Percentiles rank a stretch among this genome's conserved stretches.
phyloP scores from a whole-genome alignment of 2,329 filamentous ascomycete genomes.

The Pseudogymnoascus sp. region DNA sequence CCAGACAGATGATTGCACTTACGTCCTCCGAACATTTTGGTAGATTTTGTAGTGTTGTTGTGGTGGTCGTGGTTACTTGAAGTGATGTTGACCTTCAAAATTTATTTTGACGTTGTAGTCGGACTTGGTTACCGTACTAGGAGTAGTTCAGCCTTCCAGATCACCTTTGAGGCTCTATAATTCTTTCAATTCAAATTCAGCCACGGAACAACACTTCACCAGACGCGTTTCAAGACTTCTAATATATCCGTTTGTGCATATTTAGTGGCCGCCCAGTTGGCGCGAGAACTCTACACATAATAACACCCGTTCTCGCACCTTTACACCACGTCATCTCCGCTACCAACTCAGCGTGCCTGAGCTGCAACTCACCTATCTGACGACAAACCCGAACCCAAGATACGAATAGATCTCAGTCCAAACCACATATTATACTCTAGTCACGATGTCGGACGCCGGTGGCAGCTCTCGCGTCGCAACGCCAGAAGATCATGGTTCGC shows the following conservation, averaged over 20 bases:
- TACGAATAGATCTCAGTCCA: not conserved
- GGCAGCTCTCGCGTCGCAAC: not conserved
- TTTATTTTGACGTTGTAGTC: conserved; percentile 9
- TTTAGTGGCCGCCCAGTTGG: not conserved
- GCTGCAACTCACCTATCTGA: not conserved
- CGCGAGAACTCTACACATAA: not conserved
- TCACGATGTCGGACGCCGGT: not conserved
- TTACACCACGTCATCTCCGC: not conserved
- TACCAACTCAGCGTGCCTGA: not conserved
- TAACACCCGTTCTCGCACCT: not conserved
- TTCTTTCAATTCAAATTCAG: conserved; percentile 1
- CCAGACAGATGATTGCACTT: conserved; percentile 25
- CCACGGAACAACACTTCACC: conserved; percentile 4
- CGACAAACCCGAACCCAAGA: not conserved
- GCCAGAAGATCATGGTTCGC: not conserved
- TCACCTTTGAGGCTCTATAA: conserved; percentile 9
- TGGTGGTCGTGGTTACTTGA: not conserved
- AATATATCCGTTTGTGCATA: not conserved
- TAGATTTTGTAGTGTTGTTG: conserved; percentile 9
- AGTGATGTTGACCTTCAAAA: conserved; percentile 9
- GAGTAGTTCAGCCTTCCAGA: conserved; percentile 5
- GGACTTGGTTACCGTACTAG: conserved; percentile 8
- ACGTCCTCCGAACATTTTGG: conserved; percentile 57
- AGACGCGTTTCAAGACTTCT: not conserved
- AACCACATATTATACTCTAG: not conserved